phyloP scores from a whole-genome alignment of 495 filamentous ascomycete genomes.

The Lepidopterella palustris region DNA sequence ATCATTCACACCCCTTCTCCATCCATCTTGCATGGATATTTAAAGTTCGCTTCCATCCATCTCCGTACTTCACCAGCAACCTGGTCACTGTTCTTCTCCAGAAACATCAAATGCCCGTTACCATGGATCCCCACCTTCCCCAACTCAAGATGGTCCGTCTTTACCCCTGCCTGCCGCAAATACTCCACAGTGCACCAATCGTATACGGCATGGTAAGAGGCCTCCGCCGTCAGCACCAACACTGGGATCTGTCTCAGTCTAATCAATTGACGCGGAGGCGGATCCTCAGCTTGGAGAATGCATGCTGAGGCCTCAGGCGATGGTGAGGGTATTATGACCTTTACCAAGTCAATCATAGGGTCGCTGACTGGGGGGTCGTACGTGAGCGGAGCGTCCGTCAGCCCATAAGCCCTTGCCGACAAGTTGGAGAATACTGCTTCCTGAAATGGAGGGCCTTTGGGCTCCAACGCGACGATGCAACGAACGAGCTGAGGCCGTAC shows the following conservation, averaged over 20 bases:
- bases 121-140: slow-evolving; percentile 3
- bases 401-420: slow-evolving; percentile 38
- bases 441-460: slow-evolving; percentile 47
- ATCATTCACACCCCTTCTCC: too few species aligned
- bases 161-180: slow-evolving; percentile 21
- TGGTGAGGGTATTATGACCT: not conserved
- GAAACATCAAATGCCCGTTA: slow-evolving; percentile 12
- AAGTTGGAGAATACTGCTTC: slow-evolving; percentile 29
- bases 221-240: slow-evolving; percentile 9
- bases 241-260: not conserved
- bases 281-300: not conserved
- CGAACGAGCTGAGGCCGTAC: slow-evolving; percentile 40
- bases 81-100: slow-evolving; percentile 18
- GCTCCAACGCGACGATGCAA: slow-evolving; percentile 49
- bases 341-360: not conserved
- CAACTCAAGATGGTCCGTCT: slow-evolving; percentile 5
- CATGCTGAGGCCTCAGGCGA: not conserved
- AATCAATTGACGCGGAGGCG: not conserved
- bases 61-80: not conserved
- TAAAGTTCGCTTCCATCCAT: not conserved
- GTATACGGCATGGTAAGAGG: slow-evolving; percentile 16
- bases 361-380: not conserved
- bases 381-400: slow-evolving; percentile 37
- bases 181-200: slow-evolving; percentile 21
- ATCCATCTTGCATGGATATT: too few species aligned